These are phyloP conservation scores for Colletotrichum cuscutae DNA, from an alignment of 2,329 filamentous ascomycete species.

Conservation along the genomic window DNA sequence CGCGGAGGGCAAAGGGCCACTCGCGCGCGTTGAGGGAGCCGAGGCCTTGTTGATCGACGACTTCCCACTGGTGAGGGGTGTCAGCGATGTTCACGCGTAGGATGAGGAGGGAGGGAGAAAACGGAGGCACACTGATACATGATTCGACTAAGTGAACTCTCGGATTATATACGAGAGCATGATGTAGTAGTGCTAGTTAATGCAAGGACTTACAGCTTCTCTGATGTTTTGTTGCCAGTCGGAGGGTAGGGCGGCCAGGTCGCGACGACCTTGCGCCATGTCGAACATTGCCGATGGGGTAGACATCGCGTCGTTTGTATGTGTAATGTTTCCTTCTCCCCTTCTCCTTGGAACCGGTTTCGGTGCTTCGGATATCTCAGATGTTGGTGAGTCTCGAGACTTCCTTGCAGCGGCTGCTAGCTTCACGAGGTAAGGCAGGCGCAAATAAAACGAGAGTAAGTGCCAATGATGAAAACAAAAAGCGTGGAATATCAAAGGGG, in stretches of 20 bases:
- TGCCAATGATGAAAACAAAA: background rate
- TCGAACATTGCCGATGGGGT: conserved; percentile 32
- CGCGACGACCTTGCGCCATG: conserved; percentile 34
- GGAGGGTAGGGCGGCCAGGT: conserved; percentile 30
- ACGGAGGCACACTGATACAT: too few relatives aligned
- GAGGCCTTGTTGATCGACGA: conserved; percentile 98
- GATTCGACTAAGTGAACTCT: background rate
- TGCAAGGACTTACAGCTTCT: conserved; percentile 29
- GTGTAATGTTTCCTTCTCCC: background rate
- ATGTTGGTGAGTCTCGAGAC: background rate
- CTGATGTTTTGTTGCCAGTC: conserved; percentile 37
- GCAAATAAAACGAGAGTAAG: background rate
- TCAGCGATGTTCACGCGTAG: background rate
- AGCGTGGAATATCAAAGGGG: conserved; percentile 1
- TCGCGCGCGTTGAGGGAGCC: conserved; percentile 96
- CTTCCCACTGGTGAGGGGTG: conserved; percentile 73
- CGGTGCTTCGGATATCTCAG: background rate
- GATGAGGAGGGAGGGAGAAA: background rate
- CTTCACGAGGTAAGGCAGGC: background rate
- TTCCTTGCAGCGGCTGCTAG: background rate
- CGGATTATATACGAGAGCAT: background rate
- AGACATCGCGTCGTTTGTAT: conserved; percentile 18
- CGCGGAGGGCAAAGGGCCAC: conserved; percentile 95
- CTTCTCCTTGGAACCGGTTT: background rate
- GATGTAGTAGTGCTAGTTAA: background rate